phyloP scores from a whole-genome alignment of 2,329 filamentous ascomycete genomes.

The Sporothrix phasma region DNA sequence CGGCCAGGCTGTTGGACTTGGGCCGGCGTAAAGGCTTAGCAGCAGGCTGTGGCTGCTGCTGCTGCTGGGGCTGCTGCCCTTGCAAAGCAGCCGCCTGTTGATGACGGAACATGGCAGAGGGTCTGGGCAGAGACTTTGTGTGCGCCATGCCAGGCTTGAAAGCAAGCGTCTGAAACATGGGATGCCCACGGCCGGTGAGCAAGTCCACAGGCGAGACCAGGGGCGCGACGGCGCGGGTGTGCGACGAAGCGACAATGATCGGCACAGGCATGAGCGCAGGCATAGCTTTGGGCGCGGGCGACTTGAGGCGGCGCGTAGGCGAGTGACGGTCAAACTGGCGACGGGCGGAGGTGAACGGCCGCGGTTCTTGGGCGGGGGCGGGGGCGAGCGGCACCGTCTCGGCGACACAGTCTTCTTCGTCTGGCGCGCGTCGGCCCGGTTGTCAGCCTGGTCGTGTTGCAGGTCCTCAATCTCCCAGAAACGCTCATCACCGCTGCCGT shows the following conservation, averaged over 20 bases:
- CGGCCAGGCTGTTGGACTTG: slow-evolving; percentile 25
- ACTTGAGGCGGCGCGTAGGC: slow-evolving; percentile 53
- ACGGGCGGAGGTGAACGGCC: slow-evolving; percentile 48
- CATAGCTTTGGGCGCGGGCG: slow-evolving; percentile 50
- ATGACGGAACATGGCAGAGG: slow-evolving; percentile 58
- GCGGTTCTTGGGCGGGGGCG: slow-evolving; percentile 40
- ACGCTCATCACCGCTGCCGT: slow-evolving; percentile 52
- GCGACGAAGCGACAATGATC: background rate
- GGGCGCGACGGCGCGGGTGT: slow-evolving; percentile 34
- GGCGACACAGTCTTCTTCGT: slow-evolving; percentile 48
- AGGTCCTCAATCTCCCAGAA: slow-evolving; percentile 61
- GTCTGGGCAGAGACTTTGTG: slow-evolving; percentile 79
- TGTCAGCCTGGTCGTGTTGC: slow-evolving; percentile 48
- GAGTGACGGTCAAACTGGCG: slow-evolving; percentile 57
- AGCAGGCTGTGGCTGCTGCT: slow-evolving; percentile 28
- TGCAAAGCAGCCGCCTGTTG: background rate
- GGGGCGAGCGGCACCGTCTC: slow-evolving; percentile 49
- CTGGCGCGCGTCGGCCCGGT: slow-evolving; percentile 34
- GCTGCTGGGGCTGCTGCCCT: background rate
- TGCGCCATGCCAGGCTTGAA: slow-evolving; percentile 58
- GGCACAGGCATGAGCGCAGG: background rate
- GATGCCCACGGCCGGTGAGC: slow-evolving; percentile 28
- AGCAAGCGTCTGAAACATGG: slow-evolving; percentile 35
- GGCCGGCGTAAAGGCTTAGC: slow-evolving; percentile 24
- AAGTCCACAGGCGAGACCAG: slow-evolving; percentile 32